These are phyloP conservation scores for Xylariaceae sp. DNA, from an alignment of 2,329 filamentous ascomycete genomes.

Conservation along the genomic window DNA sequence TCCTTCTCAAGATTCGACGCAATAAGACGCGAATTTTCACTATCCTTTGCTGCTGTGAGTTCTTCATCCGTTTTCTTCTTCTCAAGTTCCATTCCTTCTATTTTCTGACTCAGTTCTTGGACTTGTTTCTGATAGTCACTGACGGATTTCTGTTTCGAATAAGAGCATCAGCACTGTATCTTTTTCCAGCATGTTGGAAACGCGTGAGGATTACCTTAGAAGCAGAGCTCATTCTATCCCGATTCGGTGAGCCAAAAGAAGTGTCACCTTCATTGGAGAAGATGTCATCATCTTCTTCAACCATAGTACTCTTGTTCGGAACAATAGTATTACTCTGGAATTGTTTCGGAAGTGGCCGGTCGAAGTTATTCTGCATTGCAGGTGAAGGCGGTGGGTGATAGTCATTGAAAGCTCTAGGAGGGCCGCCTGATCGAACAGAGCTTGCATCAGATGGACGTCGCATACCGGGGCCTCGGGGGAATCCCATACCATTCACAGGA, in stretches of 20 bases:
- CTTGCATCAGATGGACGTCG: conserved; percentile 58
- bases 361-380: conserved; percentile 57
- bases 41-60: conserved; percentile 53
- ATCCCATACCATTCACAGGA: conserved; percentile 53
- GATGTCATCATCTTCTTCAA: conserved; percentile 81
- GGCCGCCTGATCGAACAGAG: conserved; percentile 46
- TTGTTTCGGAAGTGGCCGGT: conserved; percentile 76
- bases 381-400: conserved; percentile 57
- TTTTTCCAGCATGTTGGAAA: neutral
- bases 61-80: conserved; percentile 69
- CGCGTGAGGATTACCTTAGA: conserved; percentile 34
- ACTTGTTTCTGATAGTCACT: conserved; percentile 78
- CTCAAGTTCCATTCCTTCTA: conserved; percentile 64
- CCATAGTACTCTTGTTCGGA: conserved; percentile 95
- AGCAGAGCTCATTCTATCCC: conserved; percentile 34
- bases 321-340: conserved; percentile 95
- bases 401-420: conserved; percentile 35
- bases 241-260: conserved; percentile 55
- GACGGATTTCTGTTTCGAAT: conserved; percentile 66
- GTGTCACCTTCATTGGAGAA: conserved; percentile 55
- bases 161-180: conserved; percentile 15
- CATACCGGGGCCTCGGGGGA: conserved; percentile 48
- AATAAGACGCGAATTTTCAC: conserved; percentile 49
- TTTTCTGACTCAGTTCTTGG: conserved; percentile 65
- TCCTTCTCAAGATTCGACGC: conserved; percentile 59